phyloP scores from a whole-genome alignment of 2,329 filamentous ascomycete genomes.

The Ciborinia camelliae region DNA sequence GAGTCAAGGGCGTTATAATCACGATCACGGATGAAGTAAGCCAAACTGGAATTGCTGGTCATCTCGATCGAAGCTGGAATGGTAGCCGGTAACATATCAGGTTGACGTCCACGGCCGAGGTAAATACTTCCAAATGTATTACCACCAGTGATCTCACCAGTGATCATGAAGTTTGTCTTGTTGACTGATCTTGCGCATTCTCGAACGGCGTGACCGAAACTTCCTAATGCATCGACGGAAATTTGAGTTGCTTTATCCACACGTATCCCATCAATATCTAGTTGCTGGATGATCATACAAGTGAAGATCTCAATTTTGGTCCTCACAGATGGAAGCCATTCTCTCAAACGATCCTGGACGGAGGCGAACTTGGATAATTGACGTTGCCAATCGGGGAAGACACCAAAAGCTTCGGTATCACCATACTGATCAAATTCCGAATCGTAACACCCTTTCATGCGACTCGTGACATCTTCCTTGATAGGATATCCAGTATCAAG shows the following conservation, averaged over 20 bases:
- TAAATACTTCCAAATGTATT: conserved; percentile 59
- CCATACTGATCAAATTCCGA: conserved; percentile 56
- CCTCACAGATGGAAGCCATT: conserved; percentile 58
- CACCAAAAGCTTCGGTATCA: conserved; percentile 60
- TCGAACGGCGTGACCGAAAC: conserved; percentile 55
- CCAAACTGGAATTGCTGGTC: conserved; percentile 43
- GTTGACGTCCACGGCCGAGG: conserved; percentile 58
- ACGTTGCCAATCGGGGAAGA: conserved; percentile 60
- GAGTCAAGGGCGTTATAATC: conserved; percentile 54
- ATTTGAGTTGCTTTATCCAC: conserved; percentile 65
- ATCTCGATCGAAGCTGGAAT: conserved; percentile 47
- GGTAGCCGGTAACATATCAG: conserved; percentile 49
- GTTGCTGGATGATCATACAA: conserved; percentile 57
- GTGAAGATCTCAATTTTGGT: conserved; percentile 58
- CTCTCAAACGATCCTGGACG: conserved; percentile 63
- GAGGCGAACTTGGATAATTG: conserved; percentile 64
- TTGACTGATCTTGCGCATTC: conserved; percentile 54
- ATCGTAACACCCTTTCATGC: conserved; percentile 55
- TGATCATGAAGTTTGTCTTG: conserved; percentile 62
- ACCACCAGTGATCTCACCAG: conserved; percentile 61
- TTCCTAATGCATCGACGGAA: conserved; percentile 57
- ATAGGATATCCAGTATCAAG: conserved; percentile 47
- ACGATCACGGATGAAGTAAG: conserved; percentile 50
- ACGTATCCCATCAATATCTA: conserved; percentile 66
- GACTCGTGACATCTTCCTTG: conserved; percentile 44